These are phyloP conservation scores for Talaromyces sp. DNA, from an alignment of 2,329 filamentous ascomycete species.

Conservation along the genomic window DNA sequence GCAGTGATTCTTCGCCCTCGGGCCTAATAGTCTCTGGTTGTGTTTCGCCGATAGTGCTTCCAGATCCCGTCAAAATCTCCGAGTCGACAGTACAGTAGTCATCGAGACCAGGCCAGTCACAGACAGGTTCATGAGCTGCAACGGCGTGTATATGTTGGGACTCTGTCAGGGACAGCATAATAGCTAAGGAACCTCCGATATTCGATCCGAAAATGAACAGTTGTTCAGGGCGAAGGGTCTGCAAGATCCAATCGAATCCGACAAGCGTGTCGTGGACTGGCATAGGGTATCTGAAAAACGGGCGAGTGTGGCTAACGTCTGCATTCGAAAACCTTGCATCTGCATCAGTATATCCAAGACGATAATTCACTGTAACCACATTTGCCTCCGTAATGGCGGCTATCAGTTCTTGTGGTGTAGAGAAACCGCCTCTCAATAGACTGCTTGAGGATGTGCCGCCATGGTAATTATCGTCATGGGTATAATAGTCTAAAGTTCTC, in stretches of 20 bases:
- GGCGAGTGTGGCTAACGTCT: not conserved
- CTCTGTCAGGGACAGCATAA: constrained; percentile 44
- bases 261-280: constrained; percentile 39
- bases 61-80: not conserved
- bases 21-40: not conserved
- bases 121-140: constrained; percentile 34
- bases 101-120: constrained; percentile 41
- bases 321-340: not conserved
- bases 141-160: constrained; percentile 32
- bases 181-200: constrained; percentile 40
- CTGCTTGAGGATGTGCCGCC: not conserved
- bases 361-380: constrained; percentile 42
- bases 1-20: not conserved
- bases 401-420: constrained; percentile 26
- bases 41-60: constrained; percentile 3
- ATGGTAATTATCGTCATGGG: not conserved
- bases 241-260: constrained; percentile 39
- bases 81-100: constrained; percentile 33
- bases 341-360: constrained; percentile 27
- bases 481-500: constrained; percentile 1
- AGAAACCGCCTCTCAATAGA: not conserved
- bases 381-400: constrained; percentile 33
- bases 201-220: constrained; percentile 35
- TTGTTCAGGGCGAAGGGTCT: constrained; percentile 29
- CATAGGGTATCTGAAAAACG: constrained; percentile 32